Evolutionary conservation across 768 basidiomycete species (phyloP), one percentile per base, ranked within the genome.

Genomic region (Thelephora aurantiotincta): DNA sequence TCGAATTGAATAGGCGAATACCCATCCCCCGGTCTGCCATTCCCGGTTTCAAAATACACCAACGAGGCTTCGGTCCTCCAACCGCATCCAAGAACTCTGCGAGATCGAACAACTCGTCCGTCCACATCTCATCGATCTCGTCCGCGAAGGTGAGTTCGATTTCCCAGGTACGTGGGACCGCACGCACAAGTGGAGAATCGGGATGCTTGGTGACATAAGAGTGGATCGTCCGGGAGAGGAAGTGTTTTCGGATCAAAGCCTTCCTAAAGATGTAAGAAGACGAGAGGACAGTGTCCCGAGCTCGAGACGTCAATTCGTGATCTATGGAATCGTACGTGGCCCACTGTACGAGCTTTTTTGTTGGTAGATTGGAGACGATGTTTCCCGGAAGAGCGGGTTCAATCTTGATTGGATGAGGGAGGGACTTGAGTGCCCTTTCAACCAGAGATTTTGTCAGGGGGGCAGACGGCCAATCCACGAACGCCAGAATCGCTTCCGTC

Each of bases 11-110:
- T 43, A 99, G 65, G 41, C 92, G 68, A 53, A 99, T 92, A 2
- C 94, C 96, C 73, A 90, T 89, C 11, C 92, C 96, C 44, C 90
- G 75, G 66, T 98, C 93, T 1, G 92, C 83, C 87, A 99, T 94
- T 14, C 91, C 89, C 42, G 96, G 93, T 66, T 99, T 99, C 45
- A 99, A 65, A 51, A 99, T 94, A 75, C 82, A 98, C 94, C 94
- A 97, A 44, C 54, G 67, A 30, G 26, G 26, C 14, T 53, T 48
- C 1, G 51, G 50, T 1, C 41, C 47, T 2, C 33, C 50, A 34
- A 50, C 51, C 3, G 7, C 18, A 18, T 79, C 72, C 26, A 96
- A 71, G 16, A 70, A 66, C 41, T 72, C 63, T 5, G 74, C 78
- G 12, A 98, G 74, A 44, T 96, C 92, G 73, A 81, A 97, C 33